These are phyloP conservation scores for Stemphylium lycopersici DNA, from an alignment of 2,329 filamentous ascomycete genomes.

Conservation along the genomic window DNA sequence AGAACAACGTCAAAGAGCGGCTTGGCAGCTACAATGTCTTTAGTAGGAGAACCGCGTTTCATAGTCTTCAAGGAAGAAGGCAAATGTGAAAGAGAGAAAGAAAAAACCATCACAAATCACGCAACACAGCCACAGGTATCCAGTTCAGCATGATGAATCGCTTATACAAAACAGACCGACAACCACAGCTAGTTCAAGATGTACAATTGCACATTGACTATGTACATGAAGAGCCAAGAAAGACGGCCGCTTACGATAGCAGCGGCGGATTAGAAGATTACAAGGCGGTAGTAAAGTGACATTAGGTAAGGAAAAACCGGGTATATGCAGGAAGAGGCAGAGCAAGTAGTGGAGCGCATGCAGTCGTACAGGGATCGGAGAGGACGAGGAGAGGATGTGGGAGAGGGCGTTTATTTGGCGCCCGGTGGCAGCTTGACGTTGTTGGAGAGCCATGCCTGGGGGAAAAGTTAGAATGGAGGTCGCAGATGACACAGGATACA, in stretches of 20 bases:
- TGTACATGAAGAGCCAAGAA: not conserved
- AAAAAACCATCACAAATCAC: no score
- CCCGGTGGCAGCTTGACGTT: conserved; percentile 55
- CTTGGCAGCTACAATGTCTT: no score
- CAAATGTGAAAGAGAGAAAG: no score
- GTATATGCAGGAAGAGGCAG: conserved; percentile 47
- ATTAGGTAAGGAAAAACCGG: conserved; percentile 35
- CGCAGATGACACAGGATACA: not conserved
- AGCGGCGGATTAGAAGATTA: conserved; percentile 8
- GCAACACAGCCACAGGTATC: no score
- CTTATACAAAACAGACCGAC: no score
- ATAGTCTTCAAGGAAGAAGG: no score
- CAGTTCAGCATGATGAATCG: no score
- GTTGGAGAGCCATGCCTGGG: conserved; percentile 56
- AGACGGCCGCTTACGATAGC: not conserved
- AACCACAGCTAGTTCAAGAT: no score
- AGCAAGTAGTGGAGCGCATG: conserved; percentile 31
- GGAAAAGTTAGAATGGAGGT: conserved; percentile 17
- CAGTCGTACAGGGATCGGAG: conserved; percentile 34
- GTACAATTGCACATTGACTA: no score
- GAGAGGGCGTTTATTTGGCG: conserved; percentile 38
- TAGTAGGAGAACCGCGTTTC: no score
- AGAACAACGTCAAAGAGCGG: no score
- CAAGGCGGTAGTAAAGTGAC: conserved; percentile 6
- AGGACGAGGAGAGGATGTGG: not conserved